These are phyloP conservation scores for Rosa hybrid DNA, from an alignment of 331 rosid species.

Conservation along the genomic window DNA sequence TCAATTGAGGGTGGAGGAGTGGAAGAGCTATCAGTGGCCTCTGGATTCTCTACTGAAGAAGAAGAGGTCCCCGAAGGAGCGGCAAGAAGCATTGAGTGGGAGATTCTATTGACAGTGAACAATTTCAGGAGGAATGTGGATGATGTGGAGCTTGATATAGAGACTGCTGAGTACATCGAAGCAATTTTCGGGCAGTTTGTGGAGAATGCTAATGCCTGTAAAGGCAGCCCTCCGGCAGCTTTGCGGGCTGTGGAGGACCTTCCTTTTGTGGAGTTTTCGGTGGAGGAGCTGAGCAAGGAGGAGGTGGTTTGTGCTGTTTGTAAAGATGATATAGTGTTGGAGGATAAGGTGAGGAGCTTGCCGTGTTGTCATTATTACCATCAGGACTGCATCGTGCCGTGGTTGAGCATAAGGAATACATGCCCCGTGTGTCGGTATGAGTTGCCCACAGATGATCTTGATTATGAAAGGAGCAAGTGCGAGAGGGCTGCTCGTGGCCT, in stretches of 20 bases:
- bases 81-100: conserved; percentile 65
- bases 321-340: conserved; percentile 58
- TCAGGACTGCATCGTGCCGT: conserved; percentile 85
- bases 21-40: conserved; percentile 54
- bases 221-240: conserved; percentile 85
- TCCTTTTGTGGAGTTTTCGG: conserved; percentile 63
- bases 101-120: conserved; percentile 69
- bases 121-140: conserved; percentile 51
- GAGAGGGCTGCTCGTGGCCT: conserved; percentile 39
- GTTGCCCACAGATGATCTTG: conserved; percentile 83
- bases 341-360: conserved; percentile 73
- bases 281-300: conserved; percentile 54
- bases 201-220: conserved; percentile 56
- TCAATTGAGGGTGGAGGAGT: conserved; percentile 40
- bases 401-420: conserved; percentile 81
- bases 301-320: conserved; percentile 76
- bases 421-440: conserved; percentile 93
- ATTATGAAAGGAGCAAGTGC: conserved; percentile 68
- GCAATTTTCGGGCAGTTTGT: conserved; percentile 64
- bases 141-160: conserved; percentile 25
- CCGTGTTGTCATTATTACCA: conserved; percentile 89
- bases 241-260: conserved; percentile 66
- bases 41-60: conserved; percentile 52
- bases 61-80: conserved; percentile 51
- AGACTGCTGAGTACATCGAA: conserved; percentile 50